These are phyloP conservation scores for Mayamaea pseudoterrestris DNA, from an alignment of 108 stramenopile genomes.

Conservation along the genomic window DNA sequence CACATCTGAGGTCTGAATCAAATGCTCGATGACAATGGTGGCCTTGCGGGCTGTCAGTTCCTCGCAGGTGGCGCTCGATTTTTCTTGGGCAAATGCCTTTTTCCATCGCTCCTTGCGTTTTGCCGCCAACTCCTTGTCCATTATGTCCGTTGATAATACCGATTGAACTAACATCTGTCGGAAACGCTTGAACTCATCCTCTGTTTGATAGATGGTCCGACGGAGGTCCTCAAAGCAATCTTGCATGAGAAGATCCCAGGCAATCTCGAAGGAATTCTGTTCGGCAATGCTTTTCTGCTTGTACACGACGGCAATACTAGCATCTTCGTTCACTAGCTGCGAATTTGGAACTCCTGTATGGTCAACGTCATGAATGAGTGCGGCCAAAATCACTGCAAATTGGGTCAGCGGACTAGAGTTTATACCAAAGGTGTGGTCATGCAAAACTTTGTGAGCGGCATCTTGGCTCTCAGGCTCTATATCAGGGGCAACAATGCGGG, in stretches of 20 bases:
- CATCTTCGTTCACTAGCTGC: constrained; percentile 8
- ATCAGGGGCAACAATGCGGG: constrained; percentile 17
- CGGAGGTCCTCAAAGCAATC: not conserved
- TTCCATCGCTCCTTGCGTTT: constrained; percentile 9
- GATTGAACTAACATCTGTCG: not conserved
- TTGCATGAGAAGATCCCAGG: constrained; percentile 8
- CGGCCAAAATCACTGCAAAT: constrained; percentile 33
- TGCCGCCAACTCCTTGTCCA: constrained; percentile 14
- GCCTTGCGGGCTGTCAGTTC: no score
- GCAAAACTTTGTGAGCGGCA: constrained; percentile 4
- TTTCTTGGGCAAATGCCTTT: constrained; percentile 8
- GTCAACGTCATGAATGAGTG: constrained; percentile 40
- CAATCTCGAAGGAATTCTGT: constrained; percentile 12
- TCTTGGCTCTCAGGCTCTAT: not conserved
- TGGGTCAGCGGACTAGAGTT: constrained; percentile 37
- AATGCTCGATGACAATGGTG: no score
- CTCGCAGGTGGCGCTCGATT: no score
- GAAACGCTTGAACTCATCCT: not conserved
- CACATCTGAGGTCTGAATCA: no score
- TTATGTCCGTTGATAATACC: not conserved
- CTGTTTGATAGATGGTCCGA: not conserved
- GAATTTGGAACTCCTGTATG: constrained; percentile 36
- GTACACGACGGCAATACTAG: constrained; percentile 4
- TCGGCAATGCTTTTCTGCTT: constrained; percentile 6
- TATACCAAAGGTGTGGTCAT: constrained; percentile 34